phyloP scores from a whole-genome alignment of 352 stramenopile species.

The Phytophthora boehmeriae region DNA sequence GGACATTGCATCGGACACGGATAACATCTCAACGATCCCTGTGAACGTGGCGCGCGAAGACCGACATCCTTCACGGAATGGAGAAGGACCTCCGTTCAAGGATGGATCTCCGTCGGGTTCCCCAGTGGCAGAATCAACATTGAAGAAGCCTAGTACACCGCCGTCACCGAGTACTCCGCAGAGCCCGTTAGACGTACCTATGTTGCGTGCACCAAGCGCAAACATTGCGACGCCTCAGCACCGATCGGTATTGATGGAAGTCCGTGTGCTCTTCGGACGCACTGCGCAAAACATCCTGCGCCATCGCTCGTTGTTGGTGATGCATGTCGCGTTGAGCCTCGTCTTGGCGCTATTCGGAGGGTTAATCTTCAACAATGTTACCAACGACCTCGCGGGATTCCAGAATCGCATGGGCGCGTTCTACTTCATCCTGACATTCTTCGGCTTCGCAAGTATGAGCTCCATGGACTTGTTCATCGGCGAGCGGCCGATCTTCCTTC shows the following conservation, averaged over 20 bases:
- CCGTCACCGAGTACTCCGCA: constrained; percentile 23
- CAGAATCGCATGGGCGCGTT: constrained; percentile 87
- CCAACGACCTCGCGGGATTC: constrained; percentile 83
- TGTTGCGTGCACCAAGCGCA: constrained; percentile 6
- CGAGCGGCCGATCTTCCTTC: constrained; percentile 77
- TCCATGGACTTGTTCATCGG: constrained; percentile 87
- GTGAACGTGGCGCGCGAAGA: constrained; percentile 48
- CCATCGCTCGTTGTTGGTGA: constrained; percentile 69
- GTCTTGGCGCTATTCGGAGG: constrained; percentile 67
- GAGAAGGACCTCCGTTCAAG: neutral
- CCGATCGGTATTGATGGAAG: constrained; percentile 59
- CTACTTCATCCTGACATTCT: constrained; percentile 89
- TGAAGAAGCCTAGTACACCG: constrained; percentile 18
- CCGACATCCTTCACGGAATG: neutral
- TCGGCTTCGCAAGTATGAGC: constrained; percentile 84
- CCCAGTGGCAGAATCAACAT: constrained; percentile 13
- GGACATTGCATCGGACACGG: constrained; percentile 67
- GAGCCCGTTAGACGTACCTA: constrained; percentile 29
- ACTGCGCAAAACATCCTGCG: constrained; percentile 77
- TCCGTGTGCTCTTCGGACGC: constrained; percentile 73
- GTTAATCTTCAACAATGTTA: constrained; percentile 83
- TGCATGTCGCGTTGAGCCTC: constrained; percentile 68
- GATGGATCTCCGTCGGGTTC: constrained; percentile 33
- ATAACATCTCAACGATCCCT: constrained; percentile 67
- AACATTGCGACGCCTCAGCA: constrained; percentile 20